phyloP scores from a whole-genome alignment of 2,329 filamentous ascomycete genomes.

The Macrophomina tecta region DNA sequence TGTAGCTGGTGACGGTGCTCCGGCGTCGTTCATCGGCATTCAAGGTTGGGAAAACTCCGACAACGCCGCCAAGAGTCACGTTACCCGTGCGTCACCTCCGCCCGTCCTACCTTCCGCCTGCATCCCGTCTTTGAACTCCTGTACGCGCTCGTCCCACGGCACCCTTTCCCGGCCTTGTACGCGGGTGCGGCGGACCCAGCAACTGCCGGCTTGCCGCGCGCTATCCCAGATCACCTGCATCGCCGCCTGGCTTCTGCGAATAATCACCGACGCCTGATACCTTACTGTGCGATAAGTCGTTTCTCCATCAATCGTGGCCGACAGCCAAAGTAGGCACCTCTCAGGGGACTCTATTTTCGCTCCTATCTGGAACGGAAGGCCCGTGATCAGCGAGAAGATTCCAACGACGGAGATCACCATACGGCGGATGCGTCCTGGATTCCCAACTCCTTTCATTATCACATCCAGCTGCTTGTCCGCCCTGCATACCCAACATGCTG shows the following conservation, averaged over 20 bases:
- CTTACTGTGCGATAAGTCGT: not conserved
- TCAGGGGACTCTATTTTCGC: constrained; percentile 23
- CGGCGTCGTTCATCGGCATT: constrained; percentile 11
- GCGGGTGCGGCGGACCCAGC: not conserved
- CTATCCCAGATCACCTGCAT: not conserved
- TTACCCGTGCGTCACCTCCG: not conserved
- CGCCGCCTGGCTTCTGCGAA: not conserved
- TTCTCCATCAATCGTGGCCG: not conserved
- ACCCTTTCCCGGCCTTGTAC: not conserved
- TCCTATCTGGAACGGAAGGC: constrained; percentile 6
- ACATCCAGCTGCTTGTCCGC: not conserved
- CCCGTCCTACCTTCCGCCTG: not conserved
- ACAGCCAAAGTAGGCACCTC: not conserved
- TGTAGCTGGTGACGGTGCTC: constrained; percentile 1
- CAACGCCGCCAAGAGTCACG: too few relatives aligned
- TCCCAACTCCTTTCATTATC: constrained; percentile 14
- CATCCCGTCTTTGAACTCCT: not conserved
- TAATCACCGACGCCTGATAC: not conserved
- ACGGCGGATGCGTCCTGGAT: constrained; percentile 17
- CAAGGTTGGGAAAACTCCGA: not conserved
- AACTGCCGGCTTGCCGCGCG: not conserved
- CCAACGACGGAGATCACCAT: constrained; percentile 3
- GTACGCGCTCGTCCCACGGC: not conserved
- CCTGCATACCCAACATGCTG: not conserved
- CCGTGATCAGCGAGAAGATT: constrained; percentile 17